Evolutionary conservation across 306 rosid species (phyloP).

Genomic region (Ammopiptanthus mongolicus): DNA sequence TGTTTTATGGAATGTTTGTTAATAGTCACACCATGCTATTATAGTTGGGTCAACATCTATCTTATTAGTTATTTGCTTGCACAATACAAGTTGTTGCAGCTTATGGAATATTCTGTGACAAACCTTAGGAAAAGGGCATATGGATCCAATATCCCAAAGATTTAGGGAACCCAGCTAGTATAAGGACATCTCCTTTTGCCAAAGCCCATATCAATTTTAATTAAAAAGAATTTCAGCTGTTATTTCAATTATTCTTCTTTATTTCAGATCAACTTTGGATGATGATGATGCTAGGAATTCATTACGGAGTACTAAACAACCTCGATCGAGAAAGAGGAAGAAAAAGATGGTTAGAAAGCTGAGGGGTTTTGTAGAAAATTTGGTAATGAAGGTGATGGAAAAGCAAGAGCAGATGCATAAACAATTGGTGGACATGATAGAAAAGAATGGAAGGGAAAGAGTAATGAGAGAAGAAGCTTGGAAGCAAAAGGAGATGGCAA

Average conservation of each 20-base stretch:
- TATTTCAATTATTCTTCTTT: conserved; percentile 3
- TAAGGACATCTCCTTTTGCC: background rate
- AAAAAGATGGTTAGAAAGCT: conserved; percentile 31
- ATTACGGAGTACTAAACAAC: conserved; percentile 15
- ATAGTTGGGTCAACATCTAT: background rate
- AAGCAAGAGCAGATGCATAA: conserved; percentile 77
- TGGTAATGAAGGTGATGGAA: conserved; percentile 65
- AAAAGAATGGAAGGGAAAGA: conserved; percentile 66
- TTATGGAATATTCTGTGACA: background rate
- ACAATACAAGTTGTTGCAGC: background rate
- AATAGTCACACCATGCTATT: background rate
- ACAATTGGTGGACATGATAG: conserved; percentile 61
- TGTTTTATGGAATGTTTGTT: background rate
- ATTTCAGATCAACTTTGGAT: conserved; percentile 50
- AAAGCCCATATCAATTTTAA: background rate
- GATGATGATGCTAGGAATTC: conserved; percentile 28
- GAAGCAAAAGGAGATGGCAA: conserved; percentile 65
- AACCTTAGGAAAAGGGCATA: background rate
- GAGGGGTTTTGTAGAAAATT: conserved; percentile 43
- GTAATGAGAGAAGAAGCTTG: conserved; percentile 70
- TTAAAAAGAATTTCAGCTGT: background rate
- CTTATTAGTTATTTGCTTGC: background rate
- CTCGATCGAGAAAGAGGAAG: conserved; percentile 41
- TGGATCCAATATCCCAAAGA: background rate
- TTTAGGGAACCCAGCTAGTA: background rate